Base-by-base conservation (phyloP, 305 asterid genomes). In the Stenogyne calaminthoides region DNA sequence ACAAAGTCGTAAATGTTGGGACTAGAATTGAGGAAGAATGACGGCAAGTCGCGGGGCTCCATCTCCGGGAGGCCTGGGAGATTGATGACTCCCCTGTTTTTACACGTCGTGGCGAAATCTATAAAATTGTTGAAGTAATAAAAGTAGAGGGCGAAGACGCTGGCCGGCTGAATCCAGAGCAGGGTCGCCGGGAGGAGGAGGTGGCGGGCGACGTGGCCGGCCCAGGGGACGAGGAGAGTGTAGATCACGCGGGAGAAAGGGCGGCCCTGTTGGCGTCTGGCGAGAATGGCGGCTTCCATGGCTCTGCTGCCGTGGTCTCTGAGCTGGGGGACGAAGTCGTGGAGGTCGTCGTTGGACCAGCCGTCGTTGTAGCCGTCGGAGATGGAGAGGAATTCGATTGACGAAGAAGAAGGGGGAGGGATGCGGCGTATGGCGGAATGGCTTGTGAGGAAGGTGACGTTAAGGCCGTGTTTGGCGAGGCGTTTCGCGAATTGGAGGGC, bases 161-260 rank as follows among this genome's bases (percentile, higher is more conserved):
- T 69, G 7, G 91, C 87, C 0, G 88, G 85, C 42, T 86, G 94
- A 70, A 71, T 81, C 89, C 91, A 88, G 37, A 86, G 79, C 12
- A 86, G 86, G 5, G 88, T 80, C 5, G 76, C 71, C 2, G 89
- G 91, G 2, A 85, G 22, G 6, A 69, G 74, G 46, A 78, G 76
- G 1, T 73, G 75, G 2, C 18, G 69, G 0, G 87, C 87, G 1
- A 69, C 78, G 6, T 64, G 71, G 2, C 78, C 85, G 0, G 78
- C 89, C 95, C 95, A 88, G 6, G 89, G 78, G 12, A 84, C 71
- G 2, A 86, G 71, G 7, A 81, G 69, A 16, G 80, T 55, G 82
- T 81, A 84, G 16, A 86, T 71, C 9, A 76, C 39, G 18, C 75
- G 80, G 42, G 71, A 1, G 58, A 51, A 61, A 7, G 80, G 71